Evolutionary conservation across 495 filamentous ascomycete genomes (phyloP), one percentile per base, ranked within the genome.

Genomic region (Aspergillus sclerotioniger): DNA sequence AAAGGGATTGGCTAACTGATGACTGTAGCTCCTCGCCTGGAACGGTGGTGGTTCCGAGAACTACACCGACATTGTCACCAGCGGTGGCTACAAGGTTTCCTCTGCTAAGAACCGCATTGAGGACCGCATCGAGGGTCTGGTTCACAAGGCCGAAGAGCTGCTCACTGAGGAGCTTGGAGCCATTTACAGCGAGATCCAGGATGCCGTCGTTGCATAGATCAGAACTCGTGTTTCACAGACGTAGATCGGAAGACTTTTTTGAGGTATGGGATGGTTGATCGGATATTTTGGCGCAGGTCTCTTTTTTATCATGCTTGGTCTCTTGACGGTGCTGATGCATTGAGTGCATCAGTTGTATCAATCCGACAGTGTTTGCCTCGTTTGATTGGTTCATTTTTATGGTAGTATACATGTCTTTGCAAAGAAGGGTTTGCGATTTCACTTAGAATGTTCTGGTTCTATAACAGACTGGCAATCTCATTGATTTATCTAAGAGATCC

Each of bases 41-140:
- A 99, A 99, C 82, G 95, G 95, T 72, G 95, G 91, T 77, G 95
- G 95, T 62, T 88, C 84, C 62, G 83, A 81, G 72, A 98, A 99
- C 85, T 95, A 90, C 82, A 82, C 82, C 61, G 80, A 89, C 58
- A 98, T 99, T 63, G 78, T 97, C 63, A 82, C 73, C 77, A 82
- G 74, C 76, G 90, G 76, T 66, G 73, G 75, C 47, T 75, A 77
- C 70, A 71, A 75, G 65, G 68, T 55, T 45, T 58, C 56, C 29
- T 51, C 63, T 41, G 37, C 73, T 48, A 60, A 71, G 56, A 62
- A 70, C 37, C 66, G 65, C 51, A 45, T 76, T 43, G 64, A 71
- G 56, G 64, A 70, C 37, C 66, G 65, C 51, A 45, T 76, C 45
- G 64, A 71, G 47, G 60, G 64, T 16, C 58, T 75, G 49, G 62